Percentiles rank a stretch among this genome's conserved stretches.
Conservation (phyloP, 371 early-diverging fungal genomes). For the Amoeboradix gromovi region DNA sequence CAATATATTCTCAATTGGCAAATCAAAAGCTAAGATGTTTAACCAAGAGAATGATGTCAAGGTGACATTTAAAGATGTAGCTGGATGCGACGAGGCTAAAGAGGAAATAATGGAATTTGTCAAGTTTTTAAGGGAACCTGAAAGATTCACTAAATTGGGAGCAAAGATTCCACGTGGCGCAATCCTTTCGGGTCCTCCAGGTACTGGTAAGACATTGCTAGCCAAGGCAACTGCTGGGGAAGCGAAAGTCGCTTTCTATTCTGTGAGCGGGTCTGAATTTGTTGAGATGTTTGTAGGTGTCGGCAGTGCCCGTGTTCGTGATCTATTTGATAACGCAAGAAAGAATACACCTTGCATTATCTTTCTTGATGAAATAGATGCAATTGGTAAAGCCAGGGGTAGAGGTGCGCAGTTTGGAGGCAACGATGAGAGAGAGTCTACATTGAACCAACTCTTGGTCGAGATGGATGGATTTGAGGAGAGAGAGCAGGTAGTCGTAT, state of each 20-base stretch:
- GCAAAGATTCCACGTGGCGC: constrained; percentile 99
- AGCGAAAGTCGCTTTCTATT: constrained; percentile 85
- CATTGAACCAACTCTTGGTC: constrained; percentile 83
- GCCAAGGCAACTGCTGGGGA: constrained; percentile 98
- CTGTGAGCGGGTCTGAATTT: constrained; percentile 94
- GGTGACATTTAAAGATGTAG: constrained; percentile 95
- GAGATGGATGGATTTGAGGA: constrained; percentile 97
- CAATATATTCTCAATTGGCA: constrained; percentile 82
- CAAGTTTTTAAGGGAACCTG: constrained; percentile 89
- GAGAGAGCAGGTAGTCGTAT: constrained; percentile 64
- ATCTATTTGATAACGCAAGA: constrained; percentile 82
- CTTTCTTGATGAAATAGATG: constrained; percentile 98
- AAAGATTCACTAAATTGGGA: constrained; percentile 77
- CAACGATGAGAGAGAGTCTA: constrained; percentile 92
- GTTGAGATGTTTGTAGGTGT: constrained; percentile 99
- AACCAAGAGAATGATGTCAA: constrained; percentile 82
- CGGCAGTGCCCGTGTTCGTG: constrained; percentile 87
- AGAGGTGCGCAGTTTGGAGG: constrained; percentile 55
- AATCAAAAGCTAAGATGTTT: constrained; percentile 62
- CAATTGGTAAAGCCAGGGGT: constrained; percentile 92
- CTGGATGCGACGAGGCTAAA: constrained; percentile 97
- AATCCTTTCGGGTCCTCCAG: constrained; percentile 93
- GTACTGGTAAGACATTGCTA: constrained; percentile 83
- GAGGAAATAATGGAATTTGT: constrained; percentile 99
- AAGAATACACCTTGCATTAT: constrained; percentile 93